Conservation (phyloP, 2,329 filamentous ascomycete species). For the Colletotrichum eleusines region DNA sequence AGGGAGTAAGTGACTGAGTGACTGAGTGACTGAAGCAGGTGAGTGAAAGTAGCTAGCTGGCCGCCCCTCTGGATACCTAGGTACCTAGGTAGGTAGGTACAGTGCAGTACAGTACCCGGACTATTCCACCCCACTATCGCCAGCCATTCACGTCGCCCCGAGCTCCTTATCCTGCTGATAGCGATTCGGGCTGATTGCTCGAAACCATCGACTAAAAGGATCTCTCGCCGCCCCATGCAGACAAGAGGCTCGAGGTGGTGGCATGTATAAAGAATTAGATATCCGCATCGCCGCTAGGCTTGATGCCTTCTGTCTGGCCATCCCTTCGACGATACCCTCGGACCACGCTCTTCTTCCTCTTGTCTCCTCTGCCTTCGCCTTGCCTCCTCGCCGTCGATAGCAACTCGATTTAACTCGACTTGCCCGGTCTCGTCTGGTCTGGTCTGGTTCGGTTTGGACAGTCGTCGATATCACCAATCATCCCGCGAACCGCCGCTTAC, state of each 20-base stretch:
- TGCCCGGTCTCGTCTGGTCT: not conserved
- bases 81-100: no score
- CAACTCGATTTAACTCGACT: not conserved
- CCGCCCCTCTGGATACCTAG: no score
- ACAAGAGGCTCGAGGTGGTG: constrained; percentile 10
- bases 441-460: not conserved
- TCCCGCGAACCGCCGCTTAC: not conserved
- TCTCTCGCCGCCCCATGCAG: constrained; percentile 27
- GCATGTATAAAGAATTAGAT: constrained; percentile 20
- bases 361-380: not conserved
- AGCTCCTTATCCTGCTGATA: constrained; percentile 40
- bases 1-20: no score
- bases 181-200: constrained; percentile 34
- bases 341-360: constrained; percentile 6
- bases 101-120: no score
- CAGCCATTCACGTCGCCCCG: constrained; percentile 37
- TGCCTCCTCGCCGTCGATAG: constrained; percentile 2
- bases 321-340: constrained; percentile 8
- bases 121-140: constrained; percentile 27
- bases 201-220: constrained; percentile 40
- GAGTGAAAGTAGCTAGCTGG: no score
- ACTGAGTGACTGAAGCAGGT: no score
- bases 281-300: constrained; percentile 12
- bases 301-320: no score
- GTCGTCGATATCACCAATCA: not conserved